Percentiles rank a stretch among this genome's conserved stretches.
Evolutionary conservation across 2,329 filamentous ascomycete genomes (phyloP).

Genomic region (Ophiocordyceps australis): DNA sequence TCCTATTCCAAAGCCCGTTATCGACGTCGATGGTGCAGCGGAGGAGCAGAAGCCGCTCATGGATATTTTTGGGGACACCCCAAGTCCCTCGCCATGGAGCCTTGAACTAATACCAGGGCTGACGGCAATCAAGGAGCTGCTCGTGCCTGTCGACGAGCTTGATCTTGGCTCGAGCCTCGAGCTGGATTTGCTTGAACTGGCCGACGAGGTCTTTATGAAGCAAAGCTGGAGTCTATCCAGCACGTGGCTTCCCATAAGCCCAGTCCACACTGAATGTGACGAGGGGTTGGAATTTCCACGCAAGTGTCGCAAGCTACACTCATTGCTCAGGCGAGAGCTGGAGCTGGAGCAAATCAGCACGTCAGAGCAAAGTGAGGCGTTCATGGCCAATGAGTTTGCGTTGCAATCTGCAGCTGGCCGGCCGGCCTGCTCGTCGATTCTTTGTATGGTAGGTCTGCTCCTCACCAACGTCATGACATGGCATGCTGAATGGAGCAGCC

Average conservation of each 20-base stretch:
- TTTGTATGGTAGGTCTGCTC: background rate
- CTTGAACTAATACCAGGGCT: too few species aligned
- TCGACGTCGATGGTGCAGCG: too few species aligned
- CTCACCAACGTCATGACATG: background rate
- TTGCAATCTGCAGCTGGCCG: too few species aligned
- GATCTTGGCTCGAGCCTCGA: conserved; percentile 7
- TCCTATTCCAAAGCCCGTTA: conserved; percentile 5
- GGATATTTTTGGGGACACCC: too few species aligned
- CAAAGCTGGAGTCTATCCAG: conserved; percentile 5
- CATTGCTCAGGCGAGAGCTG: conserved; percentile 9
- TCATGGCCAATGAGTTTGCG: too few species aligned
- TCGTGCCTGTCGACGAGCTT: conserved; percentile 7
- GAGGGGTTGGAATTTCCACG: conserved; percentile 10
- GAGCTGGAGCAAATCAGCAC: conserved; percentile 6
- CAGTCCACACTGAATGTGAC: conserved; percentile 7
- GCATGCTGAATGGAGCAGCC: background rate
- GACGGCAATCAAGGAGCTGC: conserved; percentile 3
- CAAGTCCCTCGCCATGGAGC: too few species aligned
- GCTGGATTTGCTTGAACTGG: conserved; percentile 7
- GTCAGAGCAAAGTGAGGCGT: too few species aligned
- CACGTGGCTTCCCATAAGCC: conserved; percentile 13
- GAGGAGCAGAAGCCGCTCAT: too few species aligned
- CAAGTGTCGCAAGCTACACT: conserved; percentile 5
- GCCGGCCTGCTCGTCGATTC: too few species aligned
- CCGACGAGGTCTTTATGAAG: conserved; percentile 4